These are phyloP conservation scores for Apodospora peruviana DNA, from an alignment of 495 filamentous ascomycete genomes.

Conservation along the genomic window DNA sequence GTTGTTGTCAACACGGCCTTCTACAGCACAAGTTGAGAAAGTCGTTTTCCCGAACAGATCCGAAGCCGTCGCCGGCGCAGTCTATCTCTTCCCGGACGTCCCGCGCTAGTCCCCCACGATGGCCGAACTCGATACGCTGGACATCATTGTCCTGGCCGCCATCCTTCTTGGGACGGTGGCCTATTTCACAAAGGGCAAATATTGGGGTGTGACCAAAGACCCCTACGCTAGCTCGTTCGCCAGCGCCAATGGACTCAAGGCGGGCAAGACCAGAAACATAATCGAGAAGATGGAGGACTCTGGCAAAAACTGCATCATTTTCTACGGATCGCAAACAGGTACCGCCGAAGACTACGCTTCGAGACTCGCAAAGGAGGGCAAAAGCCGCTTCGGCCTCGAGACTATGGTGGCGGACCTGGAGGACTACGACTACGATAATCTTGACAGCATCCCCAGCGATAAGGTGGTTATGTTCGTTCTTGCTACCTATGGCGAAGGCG, in stretches of 20 bases:
- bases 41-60: no score
- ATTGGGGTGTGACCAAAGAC: constrained; percentile 84
- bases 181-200: constrained; percentile 94
- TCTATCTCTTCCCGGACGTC: no score
- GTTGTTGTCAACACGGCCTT: no score
- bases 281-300: constrained; percentile 93
- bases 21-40: no score
- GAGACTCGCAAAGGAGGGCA: constrained; percentile 94
- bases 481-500: constrained; percentile 96
- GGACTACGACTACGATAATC: constrained; percentile 94
- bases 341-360: constrained; percentile 99
- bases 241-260: constrained; percentile 64
- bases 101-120: constrained; percentile 42
- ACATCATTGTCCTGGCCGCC: constrained; percentile 80
- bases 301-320: constrained; percentile 94
- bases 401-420: constrained; percentile 98
- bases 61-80: no score
- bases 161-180: constrained; percentile 83
- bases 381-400: constrained; percentile 91
- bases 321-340: constrained; percentile 97
- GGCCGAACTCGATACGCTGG: constrained; percentile 94
- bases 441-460: constrained; percentile 82
- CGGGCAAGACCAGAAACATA: constrained; percentile 87
- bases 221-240: constrained; percentile 72
- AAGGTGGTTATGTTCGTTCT: constrained; percentile 94